A percentile compares a stretch with the other conserved stretches of the same genome.
Evolutionary conservation across 2,329 filamentous ascomycete genomes (phyloP).

Genomic region (Trichophaea hybrida): DNA sequence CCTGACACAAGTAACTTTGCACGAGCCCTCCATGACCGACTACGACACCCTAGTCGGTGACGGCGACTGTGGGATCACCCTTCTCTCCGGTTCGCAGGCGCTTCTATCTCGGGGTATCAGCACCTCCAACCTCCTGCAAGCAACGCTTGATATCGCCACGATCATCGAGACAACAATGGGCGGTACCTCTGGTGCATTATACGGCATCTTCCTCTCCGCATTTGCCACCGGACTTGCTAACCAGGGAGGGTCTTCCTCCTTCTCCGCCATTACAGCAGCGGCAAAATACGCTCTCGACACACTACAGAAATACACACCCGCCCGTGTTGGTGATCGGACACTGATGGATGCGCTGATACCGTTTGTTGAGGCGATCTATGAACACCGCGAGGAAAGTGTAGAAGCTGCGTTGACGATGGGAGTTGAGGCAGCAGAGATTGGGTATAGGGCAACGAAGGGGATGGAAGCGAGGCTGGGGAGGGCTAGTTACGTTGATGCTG

Average conservation of each 20-base stretch:
- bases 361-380: slow-evolving; percentile 36
- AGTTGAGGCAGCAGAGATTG: slow-evolving; percentile 44
- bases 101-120: slow-evolving; percentile 29
- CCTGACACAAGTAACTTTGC: slow-evolving; percentile 35
- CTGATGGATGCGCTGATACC: slow-evolving; percentile 45
- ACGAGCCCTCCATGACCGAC: slow-evolving; percentile 55
- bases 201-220: slow-evolving; percentile 28
- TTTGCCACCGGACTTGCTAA: slow-evolving; percentile 28
- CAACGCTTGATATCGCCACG: slow-evolving; percentile 18
- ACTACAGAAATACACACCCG: slow-evolving; percentile 41
- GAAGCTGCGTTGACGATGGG: slow-evolving; percentile 39
- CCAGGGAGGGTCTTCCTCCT: neutral
- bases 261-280: neutral
- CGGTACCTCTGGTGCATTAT: slow-evolving; percentile 29
- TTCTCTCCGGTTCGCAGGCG: slow-evolving; percentile 26
- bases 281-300: slow-evolving; percentile 34
- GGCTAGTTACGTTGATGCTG: slow-evolving; percentile 52
- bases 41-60: slow-evolving; percentile 42
- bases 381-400: slow-evolving; percentile 30
- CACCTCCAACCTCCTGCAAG: neutral
- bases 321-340: slow-evolving; percentile 42
- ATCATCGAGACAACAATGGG: slow-evolving; percentile 39
- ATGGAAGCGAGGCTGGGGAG: slow-evolving; percentile 52
- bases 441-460: slow-evolving; percentile 48
- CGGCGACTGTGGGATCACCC: slow-evolving; percentile 31